Evolutionary conservation across 2,329 filamentous ascomycete species (phyloP), one percentile per base, ranked within the genome.

Genomic region (Ilyonectria sp.): DNA sequence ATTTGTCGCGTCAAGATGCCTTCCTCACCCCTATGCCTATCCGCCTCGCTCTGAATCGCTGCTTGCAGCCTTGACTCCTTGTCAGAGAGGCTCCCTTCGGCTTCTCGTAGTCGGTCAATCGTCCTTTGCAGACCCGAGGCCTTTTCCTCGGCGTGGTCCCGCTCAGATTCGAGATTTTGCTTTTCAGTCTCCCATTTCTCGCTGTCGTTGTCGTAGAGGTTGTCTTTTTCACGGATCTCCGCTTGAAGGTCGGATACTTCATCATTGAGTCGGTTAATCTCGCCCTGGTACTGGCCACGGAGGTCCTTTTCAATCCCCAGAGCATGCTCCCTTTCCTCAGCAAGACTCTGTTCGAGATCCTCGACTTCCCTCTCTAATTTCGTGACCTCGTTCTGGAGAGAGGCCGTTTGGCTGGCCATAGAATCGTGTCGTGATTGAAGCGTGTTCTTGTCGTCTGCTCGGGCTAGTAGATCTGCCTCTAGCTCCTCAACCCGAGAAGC

Each of bases 11-110:
- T 89, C 57, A 97, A 83, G 8, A 91, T 82, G 11, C 88, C 88
- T 76, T 95, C 92, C 74, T 95, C 92, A 62, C 87, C 89, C 69
- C 87, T 86, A 75, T 96, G 91, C 26, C 93, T 90, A 69, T 93
- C 88, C 53, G 88, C 87, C 75, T 95, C 93, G 74, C 89, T 92
- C 69, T 92, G 86, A 13, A 94, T 84, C 4, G 90, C 89, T 74
- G 91, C 87, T 76, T 93, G 89, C 19, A 94, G 81, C 76, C 86
- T 91, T 23, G 84, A 84, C 74, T 94, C 92, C 76, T 92, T 92
- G 69, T 87, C 86, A 21, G 91, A 91, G 33, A 93, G 81, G 13
- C 86, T 89, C 17, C 91, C 90, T 76, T 94, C 91, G 1, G 87
- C 85, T 74, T 92, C 87, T 56, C 92, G 91, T 35, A 94, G 84